A percentile compares a stretch with the other conserved stretches of the same genome.
These are phyloP conservation scores for Tilletia walkeri DNA, from an alignment of 1,284 basidiomycete genomes.

Conservation along the genomic window DNA sequence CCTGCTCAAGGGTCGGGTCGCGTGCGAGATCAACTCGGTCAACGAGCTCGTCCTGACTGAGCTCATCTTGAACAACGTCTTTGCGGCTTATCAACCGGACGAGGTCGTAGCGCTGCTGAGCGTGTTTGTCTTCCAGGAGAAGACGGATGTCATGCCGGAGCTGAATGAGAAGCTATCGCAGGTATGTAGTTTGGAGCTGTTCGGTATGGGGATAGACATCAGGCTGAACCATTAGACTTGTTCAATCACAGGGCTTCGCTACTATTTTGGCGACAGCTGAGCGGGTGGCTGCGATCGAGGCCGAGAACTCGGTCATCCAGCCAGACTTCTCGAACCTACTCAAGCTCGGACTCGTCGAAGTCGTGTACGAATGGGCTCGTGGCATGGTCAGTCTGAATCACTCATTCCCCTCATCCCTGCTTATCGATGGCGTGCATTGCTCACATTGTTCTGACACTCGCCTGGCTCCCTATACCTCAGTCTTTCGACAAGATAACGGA, in stretches of 20 bases:
- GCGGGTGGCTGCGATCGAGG: conserved; percentile 74
- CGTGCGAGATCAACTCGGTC: conserved; percentile 98
- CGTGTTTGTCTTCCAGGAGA: conserved; percentile 96
- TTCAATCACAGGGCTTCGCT: conserved; percentile 64
- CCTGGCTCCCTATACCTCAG: conserved; percentile 58
- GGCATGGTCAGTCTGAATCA: conserved; percentile 71
- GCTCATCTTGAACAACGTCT: conserved; percentile 89
- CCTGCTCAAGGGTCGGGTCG: conserved; percentile 91
- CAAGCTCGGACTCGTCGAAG: conserved; percentile 74
- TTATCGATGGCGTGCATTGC: not conserved
- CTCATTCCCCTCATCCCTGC: not conserved
- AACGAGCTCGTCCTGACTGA: conserved; percentile 86
- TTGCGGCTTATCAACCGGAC: conserved; percentile 84
- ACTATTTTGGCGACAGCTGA: conserved; percentile 80
- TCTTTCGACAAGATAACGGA: conserved; percentile 90
- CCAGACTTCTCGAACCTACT: conserved; percentile 40
- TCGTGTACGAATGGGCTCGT: conserved; percentile 97
- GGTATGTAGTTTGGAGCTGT: conserved; percentile 31
- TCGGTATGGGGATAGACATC: not conserved
- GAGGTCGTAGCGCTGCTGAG: conserved; percentile 97
- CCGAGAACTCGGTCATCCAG: conserved; percentile 64
- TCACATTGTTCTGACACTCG: not conserved
- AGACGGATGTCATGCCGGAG: conserved; percentile 80
- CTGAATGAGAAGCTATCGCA: conserved; percentile 74
- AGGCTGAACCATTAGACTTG: no score